phyloP scores from a whole-genome alignment of 345 rosid species.

The Salix caprea region DNA sequence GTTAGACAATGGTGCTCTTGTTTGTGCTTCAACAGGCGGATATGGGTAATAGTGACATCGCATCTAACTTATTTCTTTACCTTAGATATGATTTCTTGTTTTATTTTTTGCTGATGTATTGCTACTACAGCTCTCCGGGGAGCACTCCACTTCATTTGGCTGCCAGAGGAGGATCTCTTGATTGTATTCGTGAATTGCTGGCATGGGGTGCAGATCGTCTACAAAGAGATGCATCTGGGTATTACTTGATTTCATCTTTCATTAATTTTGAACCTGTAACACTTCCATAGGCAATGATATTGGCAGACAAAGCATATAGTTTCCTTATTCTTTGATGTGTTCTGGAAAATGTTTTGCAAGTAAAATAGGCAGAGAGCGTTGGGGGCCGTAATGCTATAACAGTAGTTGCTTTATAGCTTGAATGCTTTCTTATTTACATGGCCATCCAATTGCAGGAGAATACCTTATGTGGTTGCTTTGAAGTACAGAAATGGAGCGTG shows the following conservation, averaged over 20 bases:
- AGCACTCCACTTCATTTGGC: constrained; percentile 99
- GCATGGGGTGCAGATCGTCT: constrained; percentile 99
- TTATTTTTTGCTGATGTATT: constrained; percentile 15
- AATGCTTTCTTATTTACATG: not conserved
- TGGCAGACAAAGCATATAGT: not conserved
- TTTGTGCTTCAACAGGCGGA: constrained; percentile 87
- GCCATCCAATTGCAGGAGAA: constrained; percentile 54
- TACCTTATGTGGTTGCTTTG: constrained; percentile 74
- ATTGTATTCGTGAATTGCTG: constrained; percentile 78
- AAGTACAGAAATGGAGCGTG: constrained; percentile 80
- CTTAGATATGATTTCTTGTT: not conserved
- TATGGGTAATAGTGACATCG: constrained; percentile 57
- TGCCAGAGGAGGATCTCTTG: constrained; percentile 95
- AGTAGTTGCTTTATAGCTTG: not conserved
- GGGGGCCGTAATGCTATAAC: not conserved
- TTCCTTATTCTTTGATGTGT: not conserved
- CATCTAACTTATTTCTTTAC: not conserved
- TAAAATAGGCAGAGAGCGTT: not conserved
- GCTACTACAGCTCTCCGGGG: constrained; percentile 62
- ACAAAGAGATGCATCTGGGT: constrained; percentile 95
- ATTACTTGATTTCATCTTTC: not conserved
- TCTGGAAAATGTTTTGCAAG: not conserved
- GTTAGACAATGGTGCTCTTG: constrained; percentile 86
- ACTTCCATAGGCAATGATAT: not conserved
- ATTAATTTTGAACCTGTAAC: not conserved